Percentiles rank a stretch among this genome's conserved stretches.
These are phyloP conservation scores for Plasmodium inui DNA, from an alignment of 169 alveolate species.

Conservation along the genomic window DNA sequence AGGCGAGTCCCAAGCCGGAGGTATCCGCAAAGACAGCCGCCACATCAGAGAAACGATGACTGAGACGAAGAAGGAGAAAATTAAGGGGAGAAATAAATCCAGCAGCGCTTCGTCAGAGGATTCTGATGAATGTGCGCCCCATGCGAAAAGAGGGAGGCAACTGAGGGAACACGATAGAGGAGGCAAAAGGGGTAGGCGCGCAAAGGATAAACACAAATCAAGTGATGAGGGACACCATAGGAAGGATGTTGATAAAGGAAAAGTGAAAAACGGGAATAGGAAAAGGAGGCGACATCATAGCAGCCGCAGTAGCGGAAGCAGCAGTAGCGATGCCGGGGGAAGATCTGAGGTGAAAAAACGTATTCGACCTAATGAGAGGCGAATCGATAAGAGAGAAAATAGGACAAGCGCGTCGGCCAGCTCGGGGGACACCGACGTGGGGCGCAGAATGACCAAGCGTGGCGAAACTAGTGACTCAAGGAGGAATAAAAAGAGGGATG, in stretches of 20 bases:
- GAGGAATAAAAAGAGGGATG: background rate
- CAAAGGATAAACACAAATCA: background rate
- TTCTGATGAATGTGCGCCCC: background rate
- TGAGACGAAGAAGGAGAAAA: background rate
- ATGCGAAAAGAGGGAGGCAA: background rate
- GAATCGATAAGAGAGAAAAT: background rate
- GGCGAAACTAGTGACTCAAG: background rate
- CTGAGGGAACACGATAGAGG: background rate
- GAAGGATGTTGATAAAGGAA: background rate
- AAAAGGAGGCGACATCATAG: background rate
- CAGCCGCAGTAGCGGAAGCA: background rate
- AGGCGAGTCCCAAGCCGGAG: background rate
- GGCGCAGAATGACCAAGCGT: background rate
- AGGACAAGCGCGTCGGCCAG: background rate
- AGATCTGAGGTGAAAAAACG: background rate
- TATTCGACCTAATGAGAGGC: constrained; percentile 5
- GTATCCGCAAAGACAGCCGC: background rate
- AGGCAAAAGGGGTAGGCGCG: background rate
- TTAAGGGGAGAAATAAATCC: background rate
- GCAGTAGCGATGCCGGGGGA: background rate
- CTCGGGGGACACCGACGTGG: background rate
- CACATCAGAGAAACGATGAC: background rate
- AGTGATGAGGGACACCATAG: background rate
- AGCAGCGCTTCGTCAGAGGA: background rate
- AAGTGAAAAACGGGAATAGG: background rate